Percentiles rank a stretch among this genome's conserved stretches.
These are phyloP conservation scores for Mycogone perniciosa DNA, from an alignment of 2,329 filamentous ascomycete genomes.

Conservation along the genomic window DNA sequence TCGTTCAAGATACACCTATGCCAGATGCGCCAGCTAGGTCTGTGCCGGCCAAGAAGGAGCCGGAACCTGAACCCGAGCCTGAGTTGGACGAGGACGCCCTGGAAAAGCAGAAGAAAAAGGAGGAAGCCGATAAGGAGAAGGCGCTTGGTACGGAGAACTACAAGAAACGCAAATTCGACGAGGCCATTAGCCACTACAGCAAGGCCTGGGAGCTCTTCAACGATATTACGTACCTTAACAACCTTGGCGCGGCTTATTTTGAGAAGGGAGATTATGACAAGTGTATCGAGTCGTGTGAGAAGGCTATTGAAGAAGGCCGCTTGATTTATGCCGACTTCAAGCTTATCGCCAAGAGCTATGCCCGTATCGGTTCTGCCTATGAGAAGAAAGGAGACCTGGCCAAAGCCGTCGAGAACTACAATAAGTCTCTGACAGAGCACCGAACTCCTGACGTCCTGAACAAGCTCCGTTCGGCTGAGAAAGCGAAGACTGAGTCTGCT, in stretches of 20 bases:
- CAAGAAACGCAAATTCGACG: constrained; percentile 97
- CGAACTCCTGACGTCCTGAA: constrained; percentile 88
- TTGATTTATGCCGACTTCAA: constrained; percentile 94
- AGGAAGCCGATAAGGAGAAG: constrained; percentile 91
- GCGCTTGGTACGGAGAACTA: constrained; percentile 88
- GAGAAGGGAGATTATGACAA: constrained; percentile 93
- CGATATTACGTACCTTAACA: constrained; percentile 97
- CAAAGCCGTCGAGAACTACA: constrained; percentile 81
- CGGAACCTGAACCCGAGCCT: constrained; percentile 56
- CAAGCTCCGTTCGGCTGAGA: constrained; percentile 88
- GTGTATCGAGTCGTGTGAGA: constrained; percentile 77
- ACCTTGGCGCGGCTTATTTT: constrained; percentile 86
- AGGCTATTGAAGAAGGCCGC: constrained; percentile 85
- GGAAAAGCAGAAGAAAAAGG: constrained; percentile 85
- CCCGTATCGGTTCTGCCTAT: constrained; percentile 87
- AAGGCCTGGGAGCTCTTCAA: constrained; percentile 94
- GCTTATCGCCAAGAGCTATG: constrained; percentile 95
- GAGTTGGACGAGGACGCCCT: constrained; percentile 74
- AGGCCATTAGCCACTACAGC: constrained; percentile 86
- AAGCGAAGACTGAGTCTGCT: constrained; percentile 69
- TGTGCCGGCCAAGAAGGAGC: constrained; percentile 49
- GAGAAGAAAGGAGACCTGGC: constrained; percentile 80
- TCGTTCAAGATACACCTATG: constrained; percentile 68
- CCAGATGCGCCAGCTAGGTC: constrained; percentile 52
- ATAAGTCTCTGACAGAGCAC: constrained; percentile 92